Conservation (phyloP, 208 protist species). For the Acanthamoeba triangularis region DNA sequence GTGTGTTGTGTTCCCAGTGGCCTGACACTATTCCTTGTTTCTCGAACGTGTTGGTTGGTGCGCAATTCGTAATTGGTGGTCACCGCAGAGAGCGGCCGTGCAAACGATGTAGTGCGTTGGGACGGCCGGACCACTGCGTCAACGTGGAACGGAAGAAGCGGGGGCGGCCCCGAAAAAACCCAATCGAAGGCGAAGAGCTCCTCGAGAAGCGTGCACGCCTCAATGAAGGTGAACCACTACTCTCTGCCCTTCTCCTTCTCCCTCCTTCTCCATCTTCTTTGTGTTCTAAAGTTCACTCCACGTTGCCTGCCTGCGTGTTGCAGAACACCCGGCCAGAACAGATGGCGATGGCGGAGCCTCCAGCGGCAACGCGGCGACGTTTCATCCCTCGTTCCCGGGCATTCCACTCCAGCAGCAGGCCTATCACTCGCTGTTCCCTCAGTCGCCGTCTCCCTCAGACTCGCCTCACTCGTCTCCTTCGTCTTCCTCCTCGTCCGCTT, state of each 20-base stretch:
- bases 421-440: not conserved
- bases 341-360: not conserved
- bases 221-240: not conserved
- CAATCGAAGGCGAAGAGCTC: slow-evolving; percentile 14
- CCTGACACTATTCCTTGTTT: not conserved
- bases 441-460: not conserved
- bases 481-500: not conserved
- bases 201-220: not conserved
- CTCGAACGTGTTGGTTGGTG: not conserved
- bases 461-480: not conserved
- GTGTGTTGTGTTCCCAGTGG: not conserved
- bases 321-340: not conserved
- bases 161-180: slow-evolving; percentile 30
- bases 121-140: slow-evolving; percentile 4
- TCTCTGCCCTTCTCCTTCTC: not conserved
- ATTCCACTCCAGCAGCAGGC: not conserved
- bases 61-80: not conserved
- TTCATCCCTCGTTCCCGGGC: not conserved
- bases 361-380: not conserved
- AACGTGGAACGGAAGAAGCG: slow-evolving; percentile 53
- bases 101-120: slow-evolving; percentile 26
- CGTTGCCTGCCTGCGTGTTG: not conserved
- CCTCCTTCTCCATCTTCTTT: not conserved
- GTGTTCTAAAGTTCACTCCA: too few species aligned
- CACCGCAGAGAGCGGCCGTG: slow-evolving; percentile 20